Percentiles rank a stretch among this genome's conserved stretches.
Evolutionary conservation across 352 stramenopile genomes (phyloP).

Genomic region (Pythium dissimile): DNA sequence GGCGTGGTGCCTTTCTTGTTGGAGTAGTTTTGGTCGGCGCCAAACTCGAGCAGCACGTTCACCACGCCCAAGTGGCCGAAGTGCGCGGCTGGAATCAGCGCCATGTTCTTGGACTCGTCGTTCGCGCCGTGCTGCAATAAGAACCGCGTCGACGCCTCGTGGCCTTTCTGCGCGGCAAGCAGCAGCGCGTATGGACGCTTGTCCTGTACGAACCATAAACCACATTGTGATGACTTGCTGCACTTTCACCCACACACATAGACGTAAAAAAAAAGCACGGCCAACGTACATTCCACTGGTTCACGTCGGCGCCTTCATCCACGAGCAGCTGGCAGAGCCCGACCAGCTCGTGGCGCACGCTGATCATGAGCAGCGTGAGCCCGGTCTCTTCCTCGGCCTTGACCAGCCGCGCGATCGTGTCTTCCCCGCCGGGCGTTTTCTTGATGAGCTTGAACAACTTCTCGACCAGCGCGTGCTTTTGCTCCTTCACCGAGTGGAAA

Average conservation of each 20-base stretch:
- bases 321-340: conserved; percentile 58
- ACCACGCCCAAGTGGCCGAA: conserved; percentile 81
- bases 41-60: conserved; percentile 60
- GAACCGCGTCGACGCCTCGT: conserved; percentile 66
- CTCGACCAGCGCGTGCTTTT: conserved; percentile 43
- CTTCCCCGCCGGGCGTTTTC: conserved; percentile 38
- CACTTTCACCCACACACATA: no score
- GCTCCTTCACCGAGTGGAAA: conserved; percentile 58
- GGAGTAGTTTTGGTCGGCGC: conserved; percentile 75
- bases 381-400: conserved; percentile 72
- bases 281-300: conserved; percentile 68
- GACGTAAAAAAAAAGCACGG: no score
- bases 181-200: conserved; percentile 78
- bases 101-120: conserved; percentile 83
- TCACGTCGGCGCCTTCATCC: conserved; percentile 72
- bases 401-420: conserved; percentile 50
- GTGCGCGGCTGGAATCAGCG: conserved; percentile 79
- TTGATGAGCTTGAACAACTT: conserved; percentile 61
- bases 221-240: neutral
- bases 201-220: conserved; percentile 29
- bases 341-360: conserved; percentile 59
- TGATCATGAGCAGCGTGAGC: conserved; percentile 81
- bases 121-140: conserved; percentile 63
- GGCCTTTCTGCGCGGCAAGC: conserved; percentile 80
- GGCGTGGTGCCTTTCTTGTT: conserved; percentile 88